These are phyloP conservation scores for Aegilops speltoides DNA, from an alignment of 176 grass and related monocot genomes.

Conservation along the genomic window DNA sequence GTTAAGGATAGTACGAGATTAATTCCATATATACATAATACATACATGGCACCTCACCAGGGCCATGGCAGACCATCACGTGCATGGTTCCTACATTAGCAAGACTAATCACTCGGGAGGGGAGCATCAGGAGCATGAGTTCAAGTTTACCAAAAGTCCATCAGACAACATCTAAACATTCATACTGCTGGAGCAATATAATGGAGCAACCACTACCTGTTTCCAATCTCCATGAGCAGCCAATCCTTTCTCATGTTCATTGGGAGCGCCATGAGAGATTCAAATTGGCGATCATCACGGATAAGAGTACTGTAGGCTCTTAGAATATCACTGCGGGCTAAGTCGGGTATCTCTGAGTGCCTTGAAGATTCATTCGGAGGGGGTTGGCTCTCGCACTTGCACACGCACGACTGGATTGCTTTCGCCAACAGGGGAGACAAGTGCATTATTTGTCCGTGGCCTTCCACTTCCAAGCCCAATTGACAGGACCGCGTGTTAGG, in stretches of 20 bases:
- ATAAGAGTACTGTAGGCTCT: neutral
- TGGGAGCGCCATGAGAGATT: slow-evolving; percentile 9
- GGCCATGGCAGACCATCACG: neutral
- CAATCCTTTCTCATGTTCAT: too few relatives aligned
- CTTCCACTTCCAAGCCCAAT: neutral
- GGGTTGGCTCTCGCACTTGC: neutral
- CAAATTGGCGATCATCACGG: neutral
- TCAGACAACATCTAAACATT: too few relatives aligned
- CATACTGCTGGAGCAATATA: too few relatives aligned
- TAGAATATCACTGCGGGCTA: neutral
- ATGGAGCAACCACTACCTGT: too few relatives aligned
- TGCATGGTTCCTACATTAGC: neutral
- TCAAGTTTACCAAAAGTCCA: too few relatives aligned
- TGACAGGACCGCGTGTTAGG: neutral
- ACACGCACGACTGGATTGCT: neutral
- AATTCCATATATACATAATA: neutral
- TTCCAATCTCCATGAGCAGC: too few relatives aligned
- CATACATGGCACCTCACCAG: too few relatives aligned
- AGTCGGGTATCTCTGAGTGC: neutral
- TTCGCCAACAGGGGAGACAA: neutral
- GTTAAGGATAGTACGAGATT: neutral
- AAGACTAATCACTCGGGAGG: neutral
- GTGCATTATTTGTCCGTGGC: neutral
- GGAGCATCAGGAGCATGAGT: neutral
- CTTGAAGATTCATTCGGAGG: slow-evolving; percentile 2